These are phyloP conservation scores for Coemansia erecta DNA, from an alignment of 192 early-diverging fungal genomes.

Conservation along the genomic window DNA sequence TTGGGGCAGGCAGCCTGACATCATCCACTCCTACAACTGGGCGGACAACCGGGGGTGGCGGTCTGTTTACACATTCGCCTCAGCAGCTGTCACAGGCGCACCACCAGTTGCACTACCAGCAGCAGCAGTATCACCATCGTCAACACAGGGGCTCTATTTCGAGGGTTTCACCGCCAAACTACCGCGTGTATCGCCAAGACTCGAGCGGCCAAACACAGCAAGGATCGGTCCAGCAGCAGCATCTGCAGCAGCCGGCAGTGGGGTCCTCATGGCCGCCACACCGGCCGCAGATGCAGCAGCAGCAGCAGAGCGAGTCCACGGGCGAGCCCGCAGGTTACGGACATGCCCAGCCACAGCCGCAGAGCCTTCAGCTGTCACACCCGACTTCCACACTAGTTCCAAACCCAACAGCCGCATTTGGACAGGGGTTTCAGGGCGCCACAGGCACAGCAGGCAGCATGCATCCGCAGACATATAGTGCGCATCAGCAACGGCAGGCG, in stretches of 20 bases:
- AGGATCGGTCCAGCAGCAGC: conserved; percentile 1
- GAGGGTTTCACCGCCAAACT: neutral
- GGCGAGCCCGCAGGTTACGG: neutral
- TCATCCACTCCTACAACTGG: no score
- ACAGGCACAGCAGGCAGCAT: conserved; percentile 16
- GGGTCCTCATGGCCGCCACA: neutral
- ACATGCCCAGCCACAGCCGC: neutral
- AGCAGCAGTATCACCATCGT: neutral
- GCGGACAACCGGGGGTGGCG: neutral
- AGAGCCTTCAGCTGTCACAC: conserved; percentile 12
- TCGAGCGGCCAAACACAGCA: neutral
- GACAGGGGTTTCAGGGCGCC: conserved; percentile 21
- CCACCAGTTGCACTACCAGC: neutral
- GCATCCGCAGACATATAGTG: conserved; percentile 16
- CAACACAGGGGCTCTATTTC: neutral
- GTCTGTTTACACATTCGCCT: neutral
- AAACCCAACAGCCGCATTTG: conserved; percentile 1
- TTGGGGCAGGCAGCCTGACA: no score
- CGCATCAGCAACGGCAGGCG: conserved; percentile 8
- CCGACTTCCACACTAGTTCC: neutral
- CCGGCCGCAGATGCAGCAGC: neutral
- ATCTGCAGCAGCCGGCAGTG: neutral
- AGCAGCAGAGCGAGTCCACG: neutral
- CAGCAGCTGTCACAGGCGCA: neutral
- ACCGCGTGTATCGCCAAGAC: neutral